phyloP scores from a whole-genome alignment of 1,139 yeast species.

The Candida sanyaensis region DNA sequence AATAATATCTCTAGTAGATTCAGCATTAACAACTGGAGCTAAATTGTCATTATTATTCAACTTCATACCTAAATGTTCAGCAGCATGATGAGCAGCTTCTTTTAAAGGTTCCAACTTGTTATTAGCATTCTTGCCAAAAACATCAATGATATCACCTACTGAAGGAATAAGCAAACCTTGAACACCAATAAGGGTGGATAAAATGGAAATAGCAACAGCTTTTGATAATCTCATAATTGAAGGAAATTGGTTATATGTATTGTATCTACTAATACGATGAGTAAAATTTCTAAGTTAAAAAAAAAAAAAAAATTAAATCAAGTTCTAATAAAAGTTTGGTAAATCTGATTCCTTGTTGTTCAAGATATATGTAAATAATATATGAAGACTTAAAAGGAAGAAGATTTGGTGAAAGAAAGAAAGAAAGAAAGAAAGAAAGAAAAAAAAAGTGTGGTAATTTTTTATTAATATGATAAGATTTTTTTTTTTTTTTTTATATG shows the following conservation, averaged over 20 bases:
- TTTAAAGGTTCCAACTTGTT: constrained; percentile 10
- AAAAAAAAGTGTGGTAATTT: neutral
- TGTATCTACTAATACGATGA: no score
- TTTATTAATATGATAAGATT: constrained; percentile 1
- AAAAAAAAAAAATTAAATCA: no score
- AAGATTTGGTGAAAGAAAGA: constrained; percentile 1
- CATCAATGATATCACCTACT: constrained; percentile 45
- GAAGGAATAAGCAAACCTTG: constrained; percentile 68
- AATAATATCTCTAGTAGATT: constrained; percentile 49
- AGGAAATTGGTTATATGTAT: neutral
- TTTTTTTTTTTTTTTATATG: neutral
- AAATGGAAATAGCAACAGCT: constrained; percentile 51
- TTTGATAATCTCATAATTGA: constrained; percentile 49
- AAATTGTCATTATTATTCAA: constrained; percentile 26
- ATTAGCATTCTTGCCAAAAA: constrained; percentile 19
- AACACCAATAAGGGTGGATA: constrained; percentile 61
- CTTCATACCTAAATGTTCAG: constrained; percentile 16
- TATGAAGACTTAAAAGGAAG: neutral
- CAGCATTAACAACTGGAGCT: constrained; percentile 45
- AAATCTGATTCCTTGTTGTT: neutral
- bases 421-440: neutral
- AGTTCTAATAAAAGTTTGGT: neutral
- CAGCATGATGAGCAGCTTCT: constrained; percentile 17
- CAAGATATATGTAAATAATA: neutral
- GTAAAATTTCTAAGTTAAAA: no score